A percentile compares a stretch with the other conserved stretches of the same genome.
Evolutionary conservation across 164 flowering plant genomes (phyloP).

Genomic region (Platanus orientalis): DNA sequence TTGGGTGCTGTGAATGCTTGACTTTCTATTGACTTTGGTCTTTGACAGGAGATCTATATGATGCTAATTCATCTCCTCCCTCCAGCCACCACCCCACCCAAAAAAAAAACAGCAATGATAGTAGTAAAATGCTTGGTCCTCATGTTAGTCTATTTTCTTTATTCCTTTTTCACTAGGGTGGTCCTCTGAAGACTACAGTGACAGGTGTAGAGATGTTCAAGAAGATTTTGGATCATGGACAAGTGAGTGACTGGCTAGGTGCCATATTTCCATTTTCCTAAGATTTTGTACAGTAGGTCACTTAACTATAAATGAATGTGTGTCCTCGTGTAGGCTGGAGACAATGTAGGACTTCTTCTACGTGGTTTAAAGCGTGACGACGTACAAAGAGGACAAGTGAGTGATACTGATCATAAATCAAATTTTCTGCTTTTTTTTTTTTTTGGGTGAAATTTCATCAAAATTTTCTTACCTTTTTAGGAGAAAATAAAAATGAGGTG

Average conservation of each 20-base stretch:
- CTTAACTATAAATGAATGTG: not conserved
- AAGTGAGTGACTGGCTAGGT: conserved; percentile 36
- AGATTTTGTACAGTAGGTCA: not conserved
- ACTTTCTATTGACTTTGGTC: too few species aligned
- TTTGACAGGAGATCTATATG: too few species aligned
- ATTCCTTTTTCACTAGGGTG: conserved; percentile 41
- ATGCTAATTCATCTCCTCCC: too few species aligned
- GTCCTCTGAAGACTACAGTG: conserved; percentile 68
- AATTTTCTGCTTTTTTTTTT: too few species aligned
- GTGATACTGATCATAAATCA: conserved; percentile 1
- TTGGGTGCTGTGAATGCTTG: too few species aligned
- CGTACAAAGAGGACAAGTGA: conserved; percentile 81
- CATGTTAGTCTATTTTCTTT: conserved; percentile 8
- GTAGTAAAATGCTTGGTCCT: conserved; percentile 1
- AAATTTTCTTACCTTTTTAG: too few species aligned
- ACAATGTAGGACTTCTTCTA: conserved; percentile 94
- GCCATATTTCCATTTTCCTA: not conserved
- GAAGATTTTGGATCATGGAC: conserved; percentile 86
- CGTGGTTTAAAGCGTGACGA: conserved; percentile 96
- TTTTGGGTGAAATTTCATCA: too few species aligned
- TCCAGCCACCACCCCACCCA: too few species aligned
- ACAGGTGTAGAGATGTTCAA: conserved; percentile 99
- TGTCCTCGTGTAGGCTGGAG: conserved; percentile 74
- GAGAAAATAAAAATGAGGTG: too few species aligned
- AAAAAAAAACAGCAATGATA: too few species aligned